Evolutionary conservation across 1,139 yeast species (phyloP), one percentile per base, ranked within the genome.

Genomic region (Groenewaldozyma sp.): DNA sequence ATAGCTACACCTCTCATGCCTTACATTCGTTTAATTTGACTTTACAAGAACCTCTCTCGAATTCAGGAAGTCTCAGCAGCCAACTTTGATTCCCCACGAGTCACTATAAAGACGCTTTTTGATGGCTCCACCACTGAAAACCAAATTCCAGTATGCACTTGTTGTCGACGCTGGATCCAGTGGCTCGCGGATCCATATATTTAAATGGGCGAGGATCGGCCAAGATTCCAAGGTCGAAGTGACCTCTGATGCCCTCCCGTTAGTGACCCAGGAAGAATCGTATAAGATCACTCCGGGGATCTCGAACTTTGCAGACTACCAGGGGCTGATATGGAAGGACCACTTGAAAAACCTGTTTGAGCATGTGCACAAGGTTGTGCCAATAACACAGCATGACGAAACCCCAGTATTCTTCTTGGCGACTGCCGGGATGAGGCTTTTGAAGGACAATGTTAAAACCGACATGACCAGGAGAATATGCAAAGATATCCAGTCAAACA

Each of bases 91-190:
- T n/a, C n/a, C n/a, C n/a, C n/a, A n/a, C n/a, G n/a, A n/a, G n/a
- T n/a, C n/a, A n/a, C n/a, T n/a, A n/a, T n/a, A n/a, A n/a, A n/a
- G n/a, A n/a, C n/a, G n/a, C n/a, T n/a, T n/a, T n/a, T n/a, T n/a
- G 13, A 29, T 29, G 33, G 33, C 33, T 14, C 33, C 33, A 10
- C 17, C 31, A 2, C 5, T 18, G 14, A 28, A 29, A 11, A 17
- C 34, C 2, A 28, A 31, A 19, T 28, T 16, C 29, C 40, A 39
- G 24, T 82, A 82, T 58, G 78, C 83, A 1, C 74, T 84, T 2
- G 70, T 84, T 6, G 73, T 84, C 5, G 95, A 84, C 56, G 82
- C 94, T 0, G 94, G 95, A 0, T 82, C 93, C 1, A 78, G 76
- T 39, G 94, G 94, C 0, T 78, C 93, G 1, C 62, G 94, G 17